These are phyloP conservation scores for Hortiboletus campestris DNA, from an alignment of 768 basidiomycete genomes.

Conservation along the genomic window DNA sequence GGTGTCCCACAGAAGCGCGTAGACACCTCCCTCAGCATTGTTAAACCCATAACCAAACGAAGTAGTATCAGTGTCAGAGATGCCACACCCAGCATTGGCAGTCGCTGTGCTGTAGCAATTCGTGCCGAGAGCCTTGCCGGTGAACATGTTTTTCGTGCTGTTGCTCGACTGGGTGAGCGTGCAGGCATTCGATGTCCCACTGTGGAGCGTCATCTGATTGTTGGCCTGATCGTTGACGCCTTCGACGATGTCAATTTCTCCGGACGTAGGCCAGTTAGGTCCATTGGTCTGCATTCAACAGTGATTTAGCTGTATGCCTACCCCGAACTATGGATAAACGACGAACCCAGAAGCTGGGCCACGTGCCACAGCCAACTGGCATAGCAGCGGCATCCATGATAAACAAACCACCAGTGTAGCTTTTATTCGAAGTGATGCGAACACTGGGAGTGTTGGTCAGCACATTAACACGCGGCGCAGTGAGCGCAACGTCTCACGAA, in stretches of 20 bases:
- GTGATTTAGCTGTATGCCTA: not conserved
- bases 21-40: conserved; percentile 48
- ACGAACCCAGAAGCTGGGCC: conserved; percentile 57
- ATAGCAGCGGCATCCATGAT: conserved; percentile 69
- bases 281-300: conserved; percentile 39
- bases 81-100: conserved; percentile 51
- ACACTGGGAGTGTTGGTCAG: conserved; percentile 40
- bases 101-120: conserved; percentile 40
- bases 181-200: conserved; percentile 41
- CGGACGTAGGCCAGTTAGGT: conserved; percentile 49
- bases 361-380: conserved; percentile 67
- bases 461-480: not conserved
- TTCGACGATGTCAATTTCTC: conserved; percentile 76
- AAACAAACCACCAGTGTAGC: conserved; percentile 66
- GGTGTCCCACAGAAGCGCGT: conserved; percentile 52
- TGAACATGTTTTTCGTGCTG: conserved; percentile 11
- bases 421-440: conserved; percentile 64
- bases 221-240: conserved; percentile 57
- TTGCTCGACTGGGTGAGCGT: conserved; percentile 17
- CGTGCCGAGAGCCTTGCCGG: conserved; percentile 23
- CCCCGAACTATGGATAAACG: not conserved
- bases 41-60: conserved; percentile 44
- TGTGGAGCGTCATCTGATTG: conserved; percentile 71
- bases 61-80: conserved; percentile 38
- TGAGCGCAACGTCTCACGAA: conserved; percentile 36